A percentile compares a stretch with the other conserved stretches of the same genome.
Evolutionary conservation across 371 early-diverging fungal genomes (phyloP).

Genomic region (Lichtheimia corymbifera): DNA sequence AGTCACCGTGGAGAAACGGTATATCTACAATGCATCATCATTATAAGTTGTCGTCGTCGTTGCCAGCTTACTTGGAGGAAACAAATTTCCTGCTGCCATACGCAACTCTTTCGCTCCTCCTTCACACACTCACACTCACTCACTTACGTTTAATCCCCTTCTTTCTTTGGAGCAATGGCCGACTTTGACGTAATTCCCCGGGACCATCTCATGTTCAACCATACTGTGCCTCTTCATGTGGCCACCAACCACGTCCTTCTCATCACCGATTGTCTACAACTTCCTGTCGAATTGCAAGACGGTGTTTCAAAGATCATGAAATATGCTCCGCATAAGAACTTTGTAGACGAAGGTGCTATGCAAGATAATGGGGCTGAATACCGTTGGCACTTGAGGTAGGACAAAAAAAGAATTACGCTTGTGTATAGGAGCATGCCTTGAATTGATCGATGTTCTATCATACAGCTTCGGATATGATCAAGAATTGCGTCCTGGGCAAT

Average conservation of each 20-base stretch:
- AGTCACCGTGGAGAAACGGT: too few species aligned
- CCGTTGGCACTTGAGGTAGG: slow-evolving; percentile 62
- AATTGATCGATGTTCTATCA: too few species aligned
- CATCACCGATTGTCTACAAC: slow-evolving; percentile 45
- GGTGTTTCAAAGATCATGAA: slow-evolving; percentile 62
- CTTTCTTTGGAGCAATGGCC: not conserved
- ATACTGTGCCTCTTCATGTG: slow-evolving; percentile 8
- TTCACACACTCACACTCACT: too few species aligned
- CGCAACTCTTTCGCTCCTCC: too few species aligned
- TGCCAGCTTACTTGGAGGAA: too few species aligned
- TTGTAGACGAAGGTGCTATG: slow-evolving; percentile 45
- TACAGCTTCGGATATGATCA: slow-evolving; percentile 55
- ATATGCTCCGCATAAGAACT: slow-evolving; percentile 55
- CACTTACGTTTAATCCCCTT: too few species aligned
- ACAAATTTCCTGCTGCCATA: too few species aligned
- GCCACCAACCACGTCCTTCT: slow-evolving; percentile 32
- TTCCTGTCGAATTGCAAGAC: slow-evolving; percentile 62
- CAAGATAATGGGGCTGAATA: slow-evolving; percentile 45
- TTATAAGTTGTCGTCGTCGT: too few species aligned
- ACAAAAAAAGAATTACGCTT: not conserved
- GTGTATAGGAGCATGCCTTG: not conserved
- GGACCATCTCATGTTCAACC: slow-evolving; percentile 6
- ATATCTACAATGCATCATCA: too few species aligned
- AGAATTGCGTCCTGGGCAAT: slow-evolving; percentile 42
- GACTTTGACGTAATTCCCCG: not conserved